Evolutionary conservation across 2,329 filamentous ascomycete species (phyloP).

Genomic region (Pseudogymnoascus pannorum): DNA sequence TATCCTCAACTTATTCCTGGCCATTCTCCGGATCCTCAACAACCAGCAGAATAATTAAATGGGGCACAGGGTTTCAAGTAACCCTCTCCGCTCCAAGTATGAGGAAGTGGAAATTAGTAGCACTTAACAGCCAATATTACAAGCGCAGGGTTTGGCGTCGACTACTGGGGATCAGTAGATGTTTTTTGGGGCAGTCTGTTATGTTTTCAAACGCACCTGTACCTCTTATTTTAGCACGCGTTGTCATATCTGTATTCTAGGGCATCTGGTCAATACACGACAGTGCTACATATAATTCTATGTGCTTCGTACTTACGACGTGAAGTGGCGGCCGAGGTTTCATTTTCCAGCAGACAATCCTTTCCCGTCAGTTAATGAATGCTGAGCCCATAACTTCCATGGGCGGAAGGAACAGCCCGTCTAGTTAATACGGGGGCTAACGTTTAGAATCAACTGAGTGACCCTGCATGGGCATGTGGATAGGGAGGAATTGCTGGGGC

Average conservation of each 20-base stretch:
- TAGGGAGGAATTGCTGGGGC: conserved; percentile 27
- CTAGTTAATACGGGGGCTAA: neutral
- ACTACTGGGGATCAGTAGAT: neutral
- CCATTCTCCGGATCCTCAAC: conserved; percentile 92
- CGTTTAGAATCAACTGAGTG: conserved; percentile 23
- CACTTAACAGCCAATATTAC: neutral
- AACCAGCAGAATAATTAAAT: conserved; percentile 84
- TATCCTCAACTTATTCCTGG: conserved; percentile 93
- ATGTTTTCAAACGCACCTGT: neutral
- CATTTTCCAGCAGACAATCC: neutral
- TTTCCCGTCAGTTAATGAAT: neutral
- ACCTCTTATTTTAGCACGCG: neutral
- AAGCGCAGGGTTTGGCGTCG: neutral
- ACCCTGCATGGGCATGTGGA: conserved; percentile 23
- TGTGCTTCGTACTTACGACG: neutral
- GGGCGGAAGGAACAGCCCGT: neutral
- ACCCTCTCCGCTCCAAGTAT: neutral
- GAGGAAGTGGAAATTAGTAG: neutral
- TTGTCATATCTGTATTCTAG: conserved; percentile 4
- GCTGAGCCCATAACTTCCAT: neutral
- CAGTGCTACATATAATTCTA: neutral
- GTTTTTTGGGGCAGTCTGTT: neutral
- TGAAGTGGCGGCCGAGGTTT: neutral
- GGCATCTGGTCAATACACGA: neutral
- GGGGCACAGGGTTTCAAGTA: neutral